These are phyloP conservation scores for Parsonsia alboflavescens DNA, from an alignment of 257 asterid genomes.

Conservation along the genomic window DNA sequence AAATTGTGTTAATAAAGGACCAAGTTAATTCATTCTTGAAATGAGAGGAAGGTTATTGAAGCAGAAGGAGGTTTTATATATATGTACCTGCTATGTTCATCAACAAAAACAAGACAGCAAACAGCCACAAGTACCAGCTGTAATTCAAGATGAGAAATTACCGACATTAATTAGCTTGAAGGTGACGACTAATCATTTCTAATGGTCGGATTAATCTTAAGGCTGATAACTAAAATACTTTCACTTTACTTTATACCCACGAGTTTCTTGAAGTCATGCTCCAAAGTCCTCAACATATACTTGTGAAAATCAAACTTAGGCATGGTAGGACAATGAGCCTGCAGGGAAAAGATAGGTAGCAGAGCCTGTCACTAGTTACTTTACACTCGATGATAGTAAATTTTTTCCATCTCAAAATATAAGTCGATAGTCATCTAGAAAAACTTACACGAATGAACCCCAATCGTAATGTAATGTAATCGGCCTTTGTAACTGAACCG, in stretches of 20 bases:
- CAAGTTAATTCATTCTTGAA: not conserved
- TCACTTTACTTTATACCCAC: slow-evolving; percentile 64
- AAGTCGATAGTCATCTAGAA: too few relatives aligned
- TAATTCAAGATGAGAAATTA: slow-evolving; percentile 15
- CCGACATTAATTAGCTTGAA: not conserved
- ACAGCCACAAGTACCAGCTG: slow-evolving; percentile 96
- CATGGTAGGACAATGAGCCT: slow-evolving; percentile 60
- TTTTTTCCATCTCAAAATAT: too few relatives aligned
- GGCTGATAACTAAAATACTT: not conserved
- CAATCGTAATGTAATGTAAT: slow-evolving; percentile 62
- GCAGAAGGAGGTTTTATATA: not conserved
- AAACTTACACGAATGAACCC: slow-evolving; percentile 72
- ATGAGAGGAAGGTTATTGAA: not conserved
- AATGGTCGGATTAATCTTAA: not conserved
- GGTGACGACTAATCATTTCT: not conserved
- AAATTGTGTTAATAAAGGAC: slow-evolving; percentile 4
- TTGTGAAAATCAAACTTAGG: slow-evolving; percentile 60
- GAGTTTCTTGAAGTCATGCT: slow-evolving; percentile 71
- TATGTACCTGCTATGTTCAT: slow-evolving; percentile 74
- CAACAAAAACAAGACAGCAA: slow-evolving; percentile 73
- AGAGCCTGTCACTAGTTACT: too few relatives aligned
- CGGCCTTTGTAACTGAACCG: slow-evolving; percentile 81
- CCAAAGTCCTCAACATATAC: slow-evolving; percentile 72
- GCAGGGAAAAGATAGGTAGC: not conserved
- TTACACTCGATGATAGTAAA: too few relatives aligned